Percentiles rank a stretch among this genome's conserved stretches.
These are phyloP conservation scores for Phascolomyces articulosus DNA, from an alignment of 371 early-diverging fungal genomes.

Conservation along the genomic window DNA sequence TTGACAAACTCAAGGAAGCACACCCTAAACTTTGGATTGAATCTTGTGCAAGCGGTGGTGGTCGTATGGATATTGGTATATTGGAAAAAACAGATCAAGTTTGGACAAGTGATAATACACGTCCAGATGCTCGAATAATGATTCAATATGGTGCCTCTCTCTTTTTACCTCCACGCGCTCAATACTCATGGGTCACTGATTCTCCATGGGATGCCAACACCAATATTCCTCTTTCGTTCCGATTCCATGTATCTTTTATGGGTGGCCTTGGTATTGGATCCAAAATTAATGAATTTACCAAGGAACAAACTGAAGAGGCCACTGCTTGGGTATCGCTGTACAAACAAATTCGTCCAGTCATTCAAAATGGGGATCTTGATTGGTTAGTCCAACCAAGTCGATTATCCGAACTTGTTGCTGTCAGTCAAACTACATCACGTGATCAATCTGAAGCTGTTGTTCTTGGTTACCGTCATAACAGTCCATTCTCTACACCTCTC, in stretches of 20 bases:
- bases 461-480: constrained; percentile 30
- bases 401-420: constrained; percentile 9
- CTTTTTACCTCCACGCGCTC: constrained; percentile 35
- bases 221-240: constrained; percentile 34
- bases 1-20: constrained; percentile 22
- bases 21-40: constrained; percentile 35
- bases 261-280: constrained; percentile 40
- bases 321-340: constrained; percentile 38
- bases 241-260: constrained; percentile 44
- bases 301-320: constrained; percentile 18
- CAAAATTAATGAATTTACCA: constrained; percentile 19
- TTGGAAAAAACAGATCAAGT: constrained; percentile 24
- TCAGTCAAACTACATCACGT: constrained; percentile 24
- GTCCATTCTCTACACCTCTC: constrained; percentile 32
- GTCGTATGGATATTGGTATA: constrained; percentile 38
- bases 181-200: constrained; percentile 43
- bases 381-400: constrained; percentile 32
- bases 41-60: constrained; percentile 50
- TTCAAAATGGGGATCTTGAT: constrained; percentile 34
- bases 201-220: constrained; percentile 17
- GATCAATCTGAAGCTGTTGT: constrained; percentile 28
- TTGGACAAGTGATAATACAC: constrained; percentile 44
- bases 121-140: constrained; percentile 40
- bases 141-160: constrained; percentile 45
- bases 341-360: constrained; percentile 28